Base-by-base conservation (phyloP, 73 alveolate species). In the Uronychia setigera region DNA sequence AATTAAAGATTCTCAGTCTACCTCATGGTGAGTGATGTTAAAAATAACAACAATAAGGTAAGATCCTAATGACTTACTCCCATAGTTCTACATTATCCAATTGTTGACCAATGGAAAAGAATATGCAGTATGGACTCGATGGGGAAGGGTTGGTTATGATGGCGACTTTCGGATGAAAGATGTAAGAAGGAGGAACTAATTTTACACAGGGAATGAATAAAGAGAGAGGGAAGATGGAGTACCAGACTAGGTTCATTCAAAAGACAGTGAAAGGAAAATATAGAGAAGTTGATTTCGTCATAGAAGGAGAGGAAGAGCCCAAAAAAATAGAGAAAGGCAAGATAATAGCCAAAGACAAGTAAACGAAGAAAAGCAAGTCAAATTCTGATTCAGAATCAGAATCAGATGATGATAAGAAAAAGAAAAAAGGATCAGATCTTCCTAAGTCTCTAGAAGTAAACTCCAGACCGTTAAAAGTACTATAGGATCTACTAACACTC, bases 61-160 rank as follows among this genome's bases (percentile, higher is more conserved):
- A 46, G 67, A 11, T 19, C 67, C 5, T 19, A 11, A 19, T 46
- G 5, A 46, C 5, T 11, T 46, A 19, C n/a, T n/a, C n/a, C n/a
- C n/a, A 46, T 11, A 46, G 81, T 90, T 74, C 85, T 90, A 90
- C 81, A 59, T 85, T 29, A 34, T 83, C 13, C 80, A 90, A 67
- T 84, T 74, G 26, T 85, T 90, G n/a, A 29, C 60, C 26, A 0
- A 74, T 34, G 59, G 76, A 19, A 34, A 60, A 57, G 35, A 79
- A 19, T 31, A 77, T 34, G n/a, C 29, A 9, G 78, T 35, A 0
- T 90, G 92, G 93, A 85, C 89, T 1, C 77, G 95, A 26, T 90
- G 86, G 80, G 95, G 95, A 29, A 78, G 95, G 76, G 92, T 90
- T 19, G 95, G 95, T 29, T 74, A 32, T 11, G 93, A 79, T 74